Percentiles rank a stretch among this genome's conserved stretches.
These are phyloP conservation scores for Knoxia roxburghii DNA, from an alignment of 257 asterid genomes.

Conservation along the genomic window DNA sequence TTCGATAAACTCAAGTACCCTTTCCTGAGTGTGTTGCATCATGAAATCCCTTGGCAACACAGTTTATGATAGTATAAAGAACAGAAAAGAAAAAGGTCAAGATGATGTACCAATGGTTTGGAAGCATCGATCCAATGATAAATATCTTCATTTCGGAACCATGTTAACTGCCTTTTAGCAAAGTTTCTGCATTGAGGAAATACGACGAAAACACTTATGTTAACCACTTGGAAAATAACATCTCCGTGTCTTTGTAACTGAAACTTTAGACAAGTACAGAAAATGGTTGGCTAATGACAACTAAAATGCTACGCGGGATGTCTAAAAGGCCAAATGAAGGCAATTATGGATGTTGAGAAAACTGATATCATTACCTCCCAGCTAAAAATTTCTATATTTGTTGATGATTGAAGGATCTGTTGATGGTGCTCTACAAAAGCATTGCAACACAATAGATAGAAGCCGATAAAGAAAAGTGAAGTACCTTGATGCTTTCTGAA, in stretches of 20 bases:
- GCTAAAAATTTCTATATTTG: neutral
- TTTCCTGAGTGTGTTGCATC: conserved; percentile 39
- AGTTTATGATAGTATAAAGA: neutral
- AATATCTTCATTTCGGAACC: conserved; percentile 94
- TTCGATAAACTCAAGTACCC: conserved; percentile 58
- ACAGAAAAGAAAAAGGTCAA: neutral
- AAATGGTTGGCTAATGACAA: too few relatives aligned
- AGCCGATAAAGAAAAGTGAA: conserved; percentile 8
- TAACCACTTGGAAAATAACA: neutral
- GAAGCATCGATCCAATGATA: conserved; percentile 97
- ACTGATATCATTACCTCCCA: neutral
- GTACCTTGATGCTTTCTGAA: conserved; percentile 84
- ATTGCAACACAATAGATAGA: neutral
- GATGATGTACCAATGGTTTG: conserved; percentile 61
- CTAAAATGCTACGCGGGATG: too few relatives aligned
- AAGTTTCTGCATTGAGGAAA: conserved; percentile 58
- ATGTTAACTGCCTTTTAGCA: conserved; percentile 91
- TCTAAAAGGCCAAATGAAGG: neutral
- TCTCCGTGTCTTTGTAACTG: neutral
- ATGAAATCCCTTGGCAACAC: too few relatives aligned
- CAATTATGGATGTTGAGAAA: neutral
- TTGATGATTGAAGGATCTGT: neutral
- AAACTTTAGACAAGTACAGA: neutral
- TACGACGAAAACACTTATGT: neutral
- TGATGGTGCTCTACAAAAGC: neutral